These are phyloP conservation scores for Rhodofomes roseus DNA, from an alignment of 1,284 basidiomycete genomes.

Conservation along the genomic window DNA sequence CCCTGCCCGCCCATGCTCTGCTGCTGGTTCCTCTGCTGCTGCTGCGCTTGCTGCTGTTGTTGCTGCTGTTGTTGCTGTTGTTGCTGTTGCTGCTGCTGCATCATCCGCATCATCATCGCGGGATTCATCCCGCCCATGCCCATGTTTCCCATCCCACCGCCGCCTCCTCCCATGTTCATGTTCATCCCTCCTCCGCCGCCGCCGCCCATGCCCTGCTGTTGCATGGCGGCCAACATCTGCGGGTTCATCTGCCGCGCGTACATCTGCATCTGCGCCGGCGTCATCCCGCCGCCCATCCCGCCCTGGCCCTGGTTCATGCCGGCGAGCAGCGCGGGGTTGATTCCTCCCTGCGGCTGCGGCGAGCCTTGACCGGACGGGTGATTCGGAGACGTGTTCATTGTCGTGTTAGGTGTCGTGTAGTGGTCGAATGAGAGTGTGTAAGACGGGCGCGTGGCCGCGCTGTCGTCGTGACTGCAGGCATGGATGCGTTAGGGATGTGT, in stretches of 20 bases:
- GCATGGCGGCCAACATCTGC: slow-evolving; percentile 1
- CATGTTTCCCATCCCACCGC: not conserved
- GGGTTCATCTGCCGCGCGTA: not conserved
- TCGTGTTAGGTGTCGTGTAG: not conserved
- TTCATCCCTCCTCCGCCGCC: not conserved
- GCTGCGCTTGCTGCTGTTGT: slow-evolving; percentile 6
- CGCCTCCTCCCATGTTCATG: slow-evolving; percentile 4
- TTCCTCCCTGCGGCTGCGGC: slow-evolving; percentile 1
- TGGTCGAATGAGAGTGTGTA: not conserved
- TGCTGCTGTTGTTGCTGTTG: slow-evolving; percentile 13
- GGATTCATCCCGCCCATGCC: slow-evolving; percentile 5
- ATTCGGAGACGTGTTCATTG: not conserved
- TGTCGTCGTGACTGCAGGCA: not conserved
- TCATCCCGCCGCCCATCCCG: slow-evolving; percentile 10
- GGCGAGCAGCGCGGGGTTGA: not conserved
- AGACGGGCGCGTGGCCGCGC: not conserved
- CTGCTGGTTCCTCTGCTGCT: slow-evolving; percentile 10
- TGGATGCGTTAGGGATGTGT: no score
- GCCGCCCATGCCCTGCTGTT: slow-evolving; percentile 10
- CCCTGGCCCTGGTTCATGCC: not conserved
- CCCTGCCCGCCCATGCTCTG: not conserved
- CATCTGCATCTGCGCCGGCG: slow-evolving; percentile 16
- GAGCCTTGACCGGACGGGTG: not conserved
- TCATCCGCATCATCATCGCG: slow-evolving; percentile 2
- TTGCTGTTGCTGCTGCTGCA: not conserved